Evolutionary conservation across 2,329 filamentous ascomycete species (phyloP), one percentile per base, ranked within the genome.

Genomic region (Graphilbum fragrans): DNA sequence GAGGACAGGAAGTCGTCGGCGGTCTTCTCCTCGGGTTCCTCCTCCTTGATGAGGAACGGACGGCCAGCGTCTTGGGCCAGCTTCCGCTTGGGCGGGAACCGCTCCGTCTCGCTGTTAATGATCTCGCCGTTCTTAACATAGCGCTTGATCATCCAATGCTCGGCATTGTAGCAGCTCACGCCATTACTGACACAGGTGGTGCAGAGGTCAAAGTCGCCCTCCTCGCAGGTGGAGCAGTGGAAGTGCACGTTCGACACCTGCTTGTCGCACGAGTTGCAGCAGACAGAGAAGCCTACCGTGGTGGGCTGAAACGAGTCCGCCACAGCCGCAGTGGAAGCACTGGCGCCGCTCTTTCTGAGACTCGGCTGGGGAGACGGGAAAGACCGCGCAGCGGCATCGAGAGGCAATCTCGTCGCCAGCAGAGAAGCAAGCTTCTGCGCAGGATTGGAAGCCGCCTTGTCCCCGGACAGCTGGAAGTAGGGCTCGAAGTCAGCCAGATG

Each of bases 131-230:
- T 73, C 53, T 80, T 71, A 47, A 94, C 76, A 48, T 77, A 78
- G 44, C 92, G 82, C 74, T 94, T 95, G 60, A 96, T 90, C 61
- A 98, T 70, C 88, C 87, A 95, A 64, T 98, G 92, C 48, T 77
- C 74, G 23, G 80, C 73, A 43, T 80, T 80, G 47, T 79, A 74
- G 66, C 93, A 98, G 33, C 83, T 74, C 44, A 82, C 70, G 48
- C 88, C 88, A 34, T 70, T 65, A 38, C 79, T 72, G 37, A 95
- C 77, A 54, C 92, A 98, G 6, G 67, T 61, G 49, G 79, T 72
- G 69, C 93, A 98, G 23, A 98, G 74, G 56, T 98, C 92, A 54
- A 88, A 98, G 59, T 98, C 92, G 33, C 90, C 92, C 43, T 82
- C 77, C 49, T 96, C 86, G 57, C 92, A 98, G 44, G 83, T 85